Percentiles rank a stretch among this genome's conserved stretches.
Evolutionary conservation across 495 filamentous ascomycete species (phyloP).

Genomic region (Podospora anserina): DNA sequence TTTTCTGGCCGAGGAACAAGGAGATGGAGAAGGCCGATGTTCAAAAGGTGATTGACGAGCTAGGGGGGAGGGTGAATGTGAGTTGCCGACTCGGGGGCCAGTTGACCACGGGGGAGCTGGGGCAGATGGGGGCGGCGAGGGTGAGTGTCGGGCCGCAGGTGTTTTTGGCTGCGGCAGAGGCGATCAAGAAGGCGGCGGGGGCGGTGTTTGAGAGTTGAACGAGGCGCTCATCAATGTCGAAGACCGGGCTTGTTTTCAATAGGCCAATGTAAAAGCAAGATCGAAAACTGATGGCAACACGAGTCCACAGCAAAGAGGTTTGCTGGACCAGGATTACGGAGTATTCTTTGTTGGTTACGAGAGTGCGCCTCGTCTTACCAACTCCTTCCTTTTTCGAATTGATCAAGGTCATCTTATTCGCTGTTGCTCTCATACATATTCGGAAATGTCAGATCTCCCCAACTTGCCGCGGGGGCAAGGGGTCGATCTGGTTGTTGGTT

Average conservation of each 20-base stretch:
- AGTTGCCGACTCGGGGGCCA: constrained; percentile 24
- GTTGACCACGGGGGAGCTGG: constrained; percentile 34
- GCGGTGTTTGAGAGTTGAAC: constrained; percentile 10
- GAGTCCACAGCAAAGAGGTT: too few species aligned
- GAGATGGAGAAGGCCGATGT: constrained; percentile 37
- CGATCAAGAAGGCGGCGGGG: constrained; percentile 13
- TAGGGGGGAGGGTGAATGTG: constrained; percentile 33
- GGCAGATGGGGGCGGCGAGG: constrained; percentile 44
- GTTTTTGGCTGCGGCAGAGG: constrained; percentile 16
- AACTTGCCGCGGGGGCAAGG: neutral
- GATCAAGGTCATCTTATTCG: neutral
- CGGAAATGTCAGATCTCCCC: neutral
- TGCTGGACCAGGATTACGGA: too few species aligned
- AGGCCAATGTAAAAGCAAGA: too few species aligned
- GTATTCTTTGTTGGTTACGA: neutral
- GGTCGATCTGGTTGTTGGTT: neutral
- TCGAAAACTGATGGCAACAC: too few species aligned
- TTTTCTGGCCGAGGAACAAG: constrained; percentile 33
- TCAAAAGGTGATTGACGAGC: constrained; percentile 32
- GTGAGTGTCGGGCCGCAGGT: constrained; percentile 41
- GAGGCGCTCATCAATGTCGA: neutral
- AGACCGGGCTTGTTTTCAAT: neutral
- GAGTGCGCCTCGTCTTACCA: neutral
- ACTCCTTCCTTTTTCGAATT: neutral
- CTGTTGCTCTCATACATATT: neutral